phyloP scores from a whole-genome alignment of 306 rosid species.

The Arachis hypogaea region DNA sequence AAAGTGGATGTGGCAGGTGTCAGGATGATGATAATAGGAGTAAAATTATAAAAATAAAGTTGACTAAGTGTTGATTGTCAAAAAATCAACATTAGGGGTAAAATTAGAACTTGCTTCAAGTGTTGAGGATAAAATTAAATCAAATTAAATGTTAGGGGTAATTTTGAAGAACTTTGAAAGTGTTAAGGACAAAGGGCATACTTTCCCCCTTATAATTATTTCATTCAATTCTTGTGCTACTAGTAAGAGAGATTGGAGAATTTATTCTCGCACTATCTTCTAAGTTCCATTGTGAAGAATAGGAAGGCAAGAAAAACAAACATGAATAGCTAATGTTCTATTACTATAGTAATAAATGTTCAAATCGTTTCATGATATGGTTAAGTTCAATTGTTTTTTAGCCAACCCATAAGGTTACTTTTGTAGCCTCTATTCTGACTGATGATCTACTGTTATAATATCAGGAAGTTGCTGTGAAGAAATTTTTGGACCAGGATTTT shows the following conservation, averaged over 20 bases:
- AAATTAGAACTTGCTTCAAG: too few relatives aligned
- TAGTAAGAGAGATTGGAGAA: slow-evolving; percentile 25
- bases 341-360: slow-evolving; percentile 14
- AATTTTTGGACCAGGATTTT: slow-evolving; percentile 98
- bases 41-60: too few relatives aligned
- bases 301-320: background rate
- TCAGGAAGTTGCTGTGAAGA: slow-evolving; percentile 99
- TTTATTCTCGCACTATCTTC: slow-evolving; percentile 1
- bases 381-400: slow-evolving; percentile 23
- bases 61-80: too few relatives aligned
- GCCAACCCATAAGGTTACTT: background rate
- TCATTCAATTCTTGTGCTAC: slow-evolving; percentile 5
- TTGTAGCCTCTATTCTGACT: slow-evolving; percentile 35
- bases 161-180: too few relatives aligned
- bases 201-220: background rate
- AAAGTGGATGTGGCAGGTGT: too few relatives aligned
- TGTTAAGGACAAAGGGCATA: too few relatives aligned
- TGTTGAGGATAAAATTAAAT: too few relatives aligned
- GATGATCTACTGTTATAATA: slow-evolving; percentile 45
- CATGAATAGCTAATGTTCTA: background rate
- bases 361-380: slow-evolving; percentile 10
- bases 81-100: too few relatives aligned
- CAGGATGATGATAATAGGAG: too few relatives aligned
- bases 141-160: too few relatives aligned
- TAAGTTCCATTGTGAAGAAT: slow-evolving; percentile 26